phyloP scores from a whole-genome alignment of 345 rosid genomes.

The Acer saccharum region DNA sequence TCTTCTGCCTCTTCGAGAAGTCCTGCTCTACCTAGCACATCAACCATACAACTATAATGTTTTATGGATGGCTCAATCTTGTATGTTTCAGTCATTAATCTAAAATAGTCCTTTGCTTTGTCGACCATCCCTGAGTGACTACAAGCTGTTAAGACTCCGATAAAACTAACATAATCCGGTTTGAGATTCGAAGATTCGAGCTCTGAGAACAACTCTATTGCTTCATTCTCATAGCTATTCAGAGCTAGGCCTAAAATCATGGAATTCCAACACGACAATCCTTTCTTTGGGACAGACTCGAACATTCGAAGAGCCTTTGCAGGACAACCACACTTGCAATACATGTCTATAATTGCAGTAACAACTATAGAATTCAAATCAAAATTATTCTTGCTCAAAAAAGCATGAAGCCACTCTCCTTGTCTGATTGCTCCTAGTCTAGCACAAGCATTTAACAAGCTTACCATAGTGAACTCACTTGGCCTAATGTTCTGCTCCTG shows the following conservation, averaged over 20 bases:
- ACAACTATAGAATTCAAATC: conserved; percentile 52
- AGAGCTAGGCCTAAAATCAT: conserved; percentile 76
- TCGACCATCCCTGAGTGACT: conserved; percentile 58
- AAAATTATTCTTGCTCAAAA: conserved; percentile 42
- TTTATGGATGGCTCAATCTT: conserved; percentile 61
- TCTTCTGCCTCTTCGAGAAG: conserved; percentile 65
- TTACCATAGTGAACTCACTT: conserved; percentile 71
- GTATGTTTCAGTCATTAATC: conserved; percentile 54
- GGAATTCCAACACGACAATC: conserved; percentile 80
- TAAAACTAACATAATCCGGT: conserved; percentile 65
- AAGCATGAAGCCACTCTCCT: conserved; percentile 78
- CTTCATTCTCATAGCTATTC: conserved; percentile 58
- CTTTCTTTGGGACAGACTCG: conserved; percentile 31
- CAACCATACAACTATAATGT: conserved; percentile 74
- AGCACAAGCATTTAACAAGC: conserved; percentile 70
- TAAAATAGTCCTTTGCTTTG: conserved; percentile 50
- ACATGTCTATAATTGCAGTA: conserved; percentile 80
- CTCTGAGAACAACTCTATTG: conserved; percentile 49
- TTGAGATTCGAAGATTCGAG: conserved; percentile 49
- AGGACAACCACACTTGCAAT: conserved; percentile 66
- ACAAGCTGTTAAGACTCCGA: conserved; percentile 77
- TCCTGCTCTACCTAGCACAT: conserved; percentile 64
- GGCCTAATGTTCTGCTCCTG: conserved; percentile 45
- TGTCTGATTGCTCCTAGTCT: conserved; percentile 63
- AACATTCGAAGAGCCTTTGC: conserved; percentile 55